phyloP scores from a whole-genome alignment of 2,329 filamentous ascomycete genomes.

The Alternaria viburni region DNA sequence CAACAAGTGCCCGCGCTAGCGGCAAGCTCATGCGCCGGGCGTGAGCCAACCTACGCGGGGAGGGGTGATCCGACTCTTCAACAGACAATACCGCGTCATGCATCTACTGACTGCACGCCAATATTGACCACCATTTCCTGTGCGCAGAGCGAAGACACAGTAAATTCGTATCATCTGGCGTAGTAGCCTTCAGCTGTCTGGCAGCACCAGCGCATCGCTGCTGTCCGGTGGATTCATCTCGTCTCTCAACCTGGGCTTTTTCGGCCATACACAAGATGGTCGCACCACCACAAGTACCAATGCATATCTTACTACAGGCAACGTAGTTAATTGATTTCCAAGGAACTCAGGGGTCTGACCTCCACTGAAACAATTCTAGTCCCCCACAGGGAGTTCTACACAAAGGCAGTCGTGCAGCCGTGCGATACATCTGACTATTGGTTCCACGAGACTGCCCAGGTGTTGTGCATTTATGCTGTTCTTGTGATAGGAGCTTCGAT shows the following conservation, averaged over 20 bases:
- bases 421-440: background rate
- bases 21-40: background rate
- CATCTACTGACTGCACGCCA: background rate
- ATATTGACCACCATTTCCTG: background rate
- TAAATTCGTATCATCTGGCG: background rate
- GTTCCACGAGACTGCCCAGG: background rate
- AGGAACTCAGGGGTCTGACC: background rate
- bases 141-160: background rate
- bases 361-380: background rate
- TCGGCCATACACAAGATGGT: background rate
- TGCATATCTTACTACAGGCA: background rate
- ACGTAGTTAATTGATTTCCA: too few relatives aligned
- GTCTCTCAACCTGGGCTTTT: background rate
- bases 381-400: background rate
- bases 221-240: background rate
- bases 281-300: background rate
- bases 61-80: background rate
- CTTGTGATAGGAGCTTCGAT: background rate
- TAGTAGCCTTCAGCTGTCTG: too few relatives aligned
- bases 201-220: background rate
- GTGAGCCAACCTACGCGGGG: background rate
- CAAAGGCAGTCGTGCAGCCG: background rate
- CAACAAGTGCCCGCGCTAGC: slow-evolving; percentile 16
- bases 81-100: background rate
- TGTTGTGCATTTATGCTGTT: background rate